Evolutionary conservation across 345 rosid species (phyloP), one percentile per base, ranked within the genome.

Genomic region (Carallia brachiata): DNA sequence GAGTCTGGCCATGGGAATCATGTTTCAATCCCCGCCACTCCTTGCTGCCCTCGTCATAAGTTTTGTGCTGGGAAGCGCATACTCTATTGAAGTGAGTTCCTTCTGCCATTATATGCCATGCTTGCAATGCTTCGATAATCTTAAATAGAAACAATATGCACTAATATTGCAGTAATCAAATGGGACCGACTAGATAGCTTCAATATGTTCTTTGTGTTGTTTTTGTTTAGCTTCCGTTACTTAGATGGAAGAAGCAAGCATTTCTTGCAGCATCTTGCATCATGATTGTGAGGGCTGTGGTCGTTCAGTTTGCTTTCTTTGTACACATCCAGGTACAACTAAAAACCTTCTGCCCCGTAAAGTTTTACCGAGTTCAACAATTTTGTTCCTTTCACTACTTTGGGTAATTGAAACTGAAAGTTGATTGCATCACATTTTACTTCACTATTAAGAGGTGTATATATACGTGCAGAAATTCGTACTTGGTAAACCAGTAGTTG

Each of bases 181-280:
- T 23, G 23, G 23, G 23, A 23, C 50, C 4, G 16, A 44, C 12
- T 44, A 2, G 2, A 4, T 44, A 44, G 50, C 50, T 15, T 44
- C 12, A 44, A 44, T 44, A 44, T 44, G 16, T 44, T 44, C 50
- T 6, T 16, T 53, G 7, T 32, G 19, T 54, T 8, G 9, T 6
- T 23, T 23, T 23, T 48, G 68, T 39, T 66, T 37, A 82, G 85
- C 77, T 73, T 70, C 85, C 85, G 1, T 58, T 73, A 27, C 70
- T 82, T 4, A 73, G 85, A 70, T 82, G 85, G 85, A 82, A 79
- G 71, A 82, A 52, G 62, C 58, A 76, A 34, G 65, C 83, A 52
- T 48, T 79, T 73, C 70, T 76, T 27, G 81, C 79, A 3, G 81
- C 81, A 70, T 53, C 31, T 36, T 75, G 73, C 48, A 82, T 82